These are phyloP conservation scores for Trichoderma arundinaceum DNA, from an alignment of 2,329 filamentous ascomycete species.

Conservation along the genomic window DNA sequence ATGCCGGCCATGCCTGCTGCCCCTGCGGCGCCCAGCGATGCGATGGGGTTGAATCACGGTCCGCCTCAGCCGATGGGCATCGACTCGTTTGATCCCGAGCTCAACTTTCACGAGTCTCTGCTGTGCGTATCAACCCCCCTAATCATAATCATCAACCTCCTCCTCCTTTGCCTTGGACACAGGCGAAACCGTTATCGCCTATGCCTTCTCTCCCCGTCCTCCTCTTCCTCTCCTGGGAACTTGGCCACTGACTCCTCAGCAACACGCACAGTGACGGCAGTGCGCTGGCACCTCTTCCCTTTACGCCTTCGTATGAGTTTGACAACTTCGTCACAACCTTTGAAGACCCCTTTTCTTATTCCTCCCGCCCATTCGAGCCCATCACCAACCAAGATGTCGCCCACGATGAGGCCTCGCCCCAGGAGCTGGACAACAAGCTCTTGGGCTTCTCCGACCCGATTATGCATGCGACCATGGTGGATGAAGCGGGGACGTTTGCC, in stretches of 20 bases:
- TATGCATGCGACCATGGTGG: conserved; percentile 66
- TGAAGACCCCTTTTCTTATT: conserved; percentile 69
- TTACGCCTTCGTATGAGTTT: conserved; percentile 66
- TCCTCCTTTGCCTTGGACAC: neutral
- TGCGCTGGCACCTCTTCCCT: conserved; percentile 52
- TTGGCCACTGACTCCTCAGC: conserved; percentile 31
- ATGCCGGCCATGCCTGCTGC: conserved; percentile 57
- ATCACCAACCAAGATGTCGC: conserved; percentile 52
- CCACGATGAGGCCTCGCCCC: conserved; percentile 56
- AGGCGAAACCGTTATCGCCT: neutral
- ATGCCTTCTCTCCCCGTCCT: neutral
- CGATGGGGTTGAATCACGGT: conserved; percentile 53
- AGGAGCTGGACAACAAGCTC: conserved; percentile 70
- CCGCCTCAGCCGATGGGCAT: conserved; percentile 51
- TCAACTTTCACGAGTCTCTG: conserved; percentile 62
- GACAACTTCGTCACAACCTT: conserved; percentile 66
- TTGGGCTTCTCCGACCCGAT: conserved; percentile 73
- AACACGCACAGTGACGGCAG: conserved; percentile 42
- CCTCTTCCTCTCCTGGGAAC: neutral
- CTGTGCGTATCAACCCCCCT: conserved; percentile 52
- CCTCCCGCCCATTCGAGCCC: conserved; percentile 55
- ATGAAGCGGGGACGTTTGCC: conserved; percentile 67
- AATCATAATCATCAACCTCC: too few species aligned
- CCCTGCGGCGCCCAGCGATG: conserved; percentile 48
- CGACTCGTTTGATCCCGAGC: conserved; percentile 58